Percentiles rank a stretch among this genome's conserved stretches.
Evolutionary conservation across 2,329 filamentous ascomycete genomes (phyloP).

Genomic region (Coniella lustricola): DNA sequence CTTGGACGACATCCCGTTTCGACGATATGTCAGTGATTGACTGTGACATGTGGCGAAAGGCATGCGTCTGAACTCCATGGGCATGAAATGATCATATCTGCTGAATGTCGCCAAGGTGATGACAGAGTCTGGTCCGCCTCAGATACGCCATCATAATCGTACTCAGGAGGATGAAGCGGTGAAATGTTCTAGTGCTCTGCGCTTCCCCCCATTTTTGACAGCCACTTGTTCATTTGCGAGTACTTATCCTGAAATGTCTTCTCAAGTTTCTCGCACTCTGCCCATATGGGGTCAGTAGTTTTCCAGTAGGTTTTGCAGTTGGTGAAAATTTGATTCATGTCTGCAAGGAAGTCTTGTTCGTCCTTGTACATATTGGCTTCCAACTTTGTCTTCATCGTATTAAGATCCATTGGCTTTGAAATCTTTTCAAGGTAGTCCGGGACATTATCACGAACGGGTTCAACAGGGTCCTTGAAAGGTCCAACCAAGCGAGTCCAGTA

Average conservation of each 20-base stretch:
- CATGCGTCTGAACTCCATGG: too few species aligned
- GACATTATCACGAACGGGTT: conserved; percentile 48
- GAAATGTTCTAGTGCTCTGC: conserved; percentile 26
- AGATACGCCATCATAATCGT: too few species aligned
- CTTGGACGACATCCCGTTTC: not conserved
- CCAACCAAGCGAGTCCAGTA: conserved; percentile 62
- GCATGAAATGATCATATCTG: too few species aligned
- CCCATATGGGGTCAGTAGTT: conserved; percentile 45
- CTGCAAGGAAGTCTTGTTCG: conserved; percentile 47
- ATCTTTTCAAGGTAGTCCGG: conserved; percentile 57
- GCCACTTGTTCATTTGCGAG: conserved; percentile 52
- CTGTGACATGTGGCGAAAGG: too few species aligned
- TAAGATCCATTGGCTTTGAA: conserved; percentile 55
- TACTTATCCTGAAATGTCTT: conserved; percentile 42
- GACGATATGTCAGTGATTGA: too few species aligned
- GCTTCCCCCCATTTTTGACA: conserved; percentile 43
- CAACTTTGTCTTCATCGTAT: conserved; percentile 55
- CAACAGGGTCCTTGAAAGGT: conserved; percentile 53
- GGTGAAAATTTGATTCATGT: conserved; percentile 55
- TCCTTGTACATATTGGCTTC: conserved; percentile 43
- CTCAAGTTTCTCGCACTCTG: conserved; percentile 49
- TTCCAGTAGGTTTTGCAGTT: conserved; percentile 62
- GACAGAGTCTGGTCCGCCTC: too few species aligned
- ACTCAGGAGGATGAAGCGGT: not conserved
- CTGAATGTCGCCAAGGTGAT: too few species aligned